phyloP scores from a whole-genome alignment of 192 early-diverging fungal genomes.

The Ambispora gerdemannii region DNA sequence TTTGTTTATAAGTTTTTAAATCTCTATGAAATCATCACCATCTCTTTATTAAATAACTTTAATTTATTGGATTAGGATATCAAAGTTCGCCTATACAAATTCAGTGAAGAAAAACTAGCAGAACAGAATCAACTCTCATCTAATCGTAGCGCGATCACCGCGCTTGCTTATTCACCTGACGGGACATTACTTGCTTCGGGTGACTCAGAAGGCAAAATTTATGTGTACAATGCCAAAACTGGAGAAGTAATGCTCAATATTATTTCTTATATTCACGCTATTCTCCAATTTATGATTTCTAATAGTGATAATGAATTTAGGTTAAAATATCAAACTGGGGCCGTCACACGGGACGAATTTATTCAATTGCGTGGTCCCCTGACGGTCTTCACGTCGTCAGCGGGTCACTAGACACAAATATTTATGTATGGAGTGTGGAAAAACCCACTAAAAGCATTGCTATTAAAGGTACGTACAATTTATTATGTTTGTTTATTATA shows the following conservation, averaged over 20 bases:
- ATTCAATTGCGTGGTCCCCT: constrained; percentile 73
- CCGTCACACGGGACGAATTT: constrained; percentile 86
- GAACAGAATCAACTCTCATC: constrained; percentile 30
- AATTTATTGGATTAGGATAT: constrained; percentile 45
- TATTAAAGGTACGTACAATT: constrained; percentile 51
- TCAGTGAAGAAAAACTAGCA: constrained; percentile 43
- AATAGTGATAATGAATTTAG: constrained; percentile 11
- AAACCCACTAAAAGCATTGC: constrained; percentile 71
- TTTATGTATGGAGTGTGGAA: constrained; percentile 86
- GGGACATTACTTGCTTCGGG: constrained; percentile 74
- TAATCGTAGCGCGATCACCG: constrained; percentile 70
- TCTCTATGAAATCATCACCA: neutral
- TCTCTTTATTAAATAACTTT: neutral
- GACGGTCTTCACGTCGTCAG: constrained; percentile 73
- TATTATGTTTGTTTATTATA: neutral
- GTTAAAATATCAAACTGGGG: constrained; percentile 72
- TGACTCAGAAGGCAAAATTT: constrained; percentile 77
- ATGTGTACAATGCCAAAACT: constrained; percentile 60
- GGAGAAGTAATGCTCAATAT: constrained; percentile 28
- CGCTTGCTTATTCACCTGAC: constrained; percentile 75
- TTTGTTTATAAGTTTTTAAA: neutral
- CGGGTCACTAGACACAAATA: constrained; percentile 83
- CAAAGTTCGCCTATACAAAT: constrained; percentile 62
- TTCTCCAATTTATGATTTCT: neutral
- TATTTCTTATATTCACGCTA: neutral